phyloP scores from a whole-genome alignment of 225 moss, liverwort and hornwort genomes.

The Thuidium tamariscinum region DNA sequence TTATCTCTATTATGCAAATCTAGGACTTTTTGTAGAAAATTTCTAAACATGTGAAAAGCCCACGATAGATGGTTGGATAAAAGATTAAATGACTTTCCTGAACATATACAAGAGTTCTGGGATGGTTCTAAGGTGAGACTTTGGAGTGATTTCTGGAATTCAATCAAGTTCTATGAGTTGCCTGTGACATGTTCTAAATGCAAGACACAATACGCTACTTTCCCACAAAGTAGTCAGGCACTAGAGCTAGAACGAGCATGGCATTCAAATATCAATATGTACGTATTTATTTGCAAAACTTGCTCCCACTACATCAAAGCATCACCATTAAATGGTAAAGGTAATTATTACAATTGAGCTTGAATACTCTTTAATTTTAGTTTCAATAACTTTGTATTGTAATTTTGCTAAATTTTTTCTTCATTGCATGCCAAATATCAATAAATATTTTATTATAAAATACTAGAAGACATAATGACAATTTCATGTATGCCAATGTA shows the following conservation, averaged over 20 bases:
- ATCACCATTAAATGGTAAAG: no score
- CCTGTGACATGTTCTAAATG: not conserved
- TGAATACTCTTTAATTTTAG: no score
- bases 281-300: not conserved
- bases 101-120: not conserved
- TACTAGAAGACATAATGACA: rapidly evolving
- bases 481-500: not conserved
- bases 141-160: not conserved
- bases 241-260: not conserved
- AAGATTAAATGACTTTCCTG: no score
- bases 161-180: not conserved
- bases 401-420: no score
- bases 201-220: not conserved
- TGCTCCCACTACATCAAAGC: not conserved
- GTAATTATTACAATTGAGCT: no score
- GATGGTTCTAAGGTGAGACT: not conserved
- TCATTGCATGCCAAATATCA: rapidly evolving
- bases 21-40: not conserved
- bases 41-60: not conserved
- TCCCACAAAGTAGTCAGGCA: not conserved
- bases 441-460: no score
- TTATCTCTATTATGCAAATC: not conserved
- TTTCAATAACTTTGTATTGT: rapidly evolving
- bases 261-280: not conserved
- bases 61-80: not conserved